Evolutionary conservation across 208 protist species (phyloP).

Genomic region (Crithidia brevicula): DNA sequence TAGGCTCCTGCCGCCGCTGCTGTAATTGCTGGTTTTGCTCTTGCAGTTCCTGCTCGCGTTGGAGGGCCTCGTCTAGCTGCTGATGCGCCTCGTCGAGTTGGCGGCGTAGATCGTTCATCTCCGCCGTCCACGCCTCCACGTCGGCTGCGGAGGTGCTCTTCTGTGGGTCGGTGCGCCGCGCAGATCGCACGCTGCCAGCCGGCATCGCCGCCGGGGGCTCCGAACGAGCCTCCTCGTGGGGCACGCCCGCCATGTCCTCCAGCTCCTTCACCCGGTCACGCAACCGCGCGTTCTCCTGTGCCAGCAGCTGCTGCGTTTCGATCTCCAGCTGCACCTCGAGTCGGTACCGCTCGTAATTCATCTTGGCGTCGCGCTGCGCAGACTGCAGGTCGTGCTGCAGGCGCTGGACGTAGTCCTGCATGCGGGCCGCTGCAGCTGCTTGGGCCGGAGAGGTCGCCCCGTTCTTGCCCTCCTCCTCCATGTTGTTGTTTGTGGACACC

Average conservation of each 20-base stretch:
- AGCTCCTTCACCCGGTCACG: slow-evolving; percentile 20
- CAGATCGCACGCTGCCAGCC: background rate
- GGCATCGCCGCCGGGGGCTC: background rate
- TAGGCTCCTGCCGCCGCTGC: background rate
- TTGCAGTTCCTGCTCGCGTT: background rate
- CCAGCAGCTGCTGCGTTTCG: slow-evolving; percentile 31
- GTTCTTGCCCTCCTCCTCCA: background rate
- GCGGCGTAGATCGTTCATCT: slow-evolving; percentile 7
- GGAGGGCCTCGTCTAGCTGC: background rate
- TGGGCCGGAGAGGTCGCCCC: background rate
- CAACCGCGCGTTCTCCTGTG: slow-evolving; percentile 33
- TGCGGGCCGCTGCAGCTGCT: slow-evolving; percentile 6
- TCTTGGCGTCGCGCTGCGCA: slow-evolving; percentile 26
- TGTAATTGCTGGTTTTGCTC: background rate
- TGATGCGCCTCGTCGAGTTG: slow-evolving; percentile 9
- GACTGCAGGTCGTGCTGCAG: slow-evolving; percentile 34
- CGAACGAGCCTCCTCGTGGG: background rate
- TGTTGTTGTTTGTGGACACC: slow-evolving; percentile 12
- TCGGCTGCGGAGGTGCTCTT: background rate
- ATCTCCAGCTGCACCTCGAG: slow-evolving; percentile 31
- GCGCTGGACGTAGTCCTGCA: slow-evolving; percentile 24
- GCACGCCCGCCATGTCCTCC: slow-evolving; percentile 1
- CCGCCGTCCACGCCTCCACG: slow-evolving; percentile 12
- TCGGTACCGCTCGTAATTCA: slow-evolving; percentile 37
- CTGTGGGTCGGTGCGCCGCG: background rate